Evolutionary conservation across 2,329 filamentous ascomycete genomes (phyloP), one percentile per base, ranked within the genome.

Genomic region (Passalora sequoiae): DNA sequence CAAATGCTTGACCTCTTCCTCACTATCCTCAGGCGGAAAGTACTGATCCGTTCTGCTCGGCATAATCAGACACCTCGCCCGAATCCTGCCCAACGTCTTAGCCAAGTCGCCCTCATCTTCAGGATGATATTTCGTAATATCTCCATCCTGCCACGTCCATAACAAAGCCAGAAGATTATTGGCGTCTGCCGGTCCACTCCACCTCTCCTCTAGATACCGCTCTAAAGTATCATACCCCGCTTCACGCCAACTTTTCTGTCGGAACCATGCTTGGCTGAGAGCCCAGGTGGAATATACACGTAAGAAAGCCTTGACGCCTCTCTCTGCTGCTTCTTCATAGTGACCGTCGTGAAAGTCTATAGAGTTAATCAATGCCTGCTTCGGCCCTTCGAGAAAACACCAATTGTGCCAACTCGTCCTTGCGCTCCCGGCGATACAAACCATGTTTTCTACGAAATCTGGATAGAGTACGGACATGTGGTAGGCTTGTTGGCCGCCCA

Each of bases 401-500:
- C 69, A 69, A 53, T 78, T 78, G 54, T 78, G 76, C 19, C 65
- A 50, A 15, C 70, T 71, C 0, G 75, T 77, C 20, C 61, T 60
- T 0, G 76, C 75, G 4, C 69, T 69, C 6, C 73, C 72, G 47
- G 73, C 76, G 22, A 78, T 69, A 1, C 72, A 68, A 6, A 75
- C 69, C 9, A 66, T 67, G 2, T 67, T 59, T 10, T 68, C 62
- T 29, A 70, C 65, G 21, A 76, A 74, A n/a, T 67, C 65, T 0
- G 75, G 74, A 41, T 68, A 73, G 33, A 75, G 65, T 1, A 69
- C 65, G 4, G 66, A 57, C 72, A 73, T 74, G 49, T 78, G 71
- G 43, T 74, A 79, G 2, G 73, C 67, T 43, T 76, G 69, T 16
- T 70, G 71, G 1, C 73, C 76, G 27, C 75, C 76, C 75, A 79